These are phyloP conservation scores for Kwoniella botswanensis DNA, from an alignment of 768 basidiomycete genomes.

Conservation along the genomic window DNA sequence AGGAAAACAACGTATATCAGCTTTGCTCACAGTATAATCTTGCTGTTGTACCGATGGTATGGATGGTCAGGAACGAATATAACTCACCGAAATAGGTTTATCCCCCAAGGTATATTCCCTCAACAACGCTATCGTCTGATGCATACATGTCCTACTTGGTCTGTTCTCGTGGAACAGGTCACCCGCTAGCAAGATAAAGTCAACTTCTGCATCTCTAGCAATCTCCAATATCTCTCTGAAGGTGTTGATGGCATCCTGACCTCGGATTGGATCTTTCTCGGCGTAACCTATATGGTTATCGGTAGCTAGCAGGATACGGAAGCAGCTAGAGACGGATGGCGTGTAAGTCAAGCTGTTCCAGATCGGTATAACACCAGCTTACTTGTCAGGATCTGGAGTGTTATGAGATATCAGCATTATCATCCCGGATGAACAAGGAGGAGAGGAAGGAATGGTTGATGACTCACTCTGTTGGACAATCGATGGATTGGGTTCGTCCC, in stretches of 20 bases:
- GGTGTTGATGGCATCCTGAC: conserved; percentile 92
- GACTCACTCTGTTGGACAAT: conserved; percentile 42
- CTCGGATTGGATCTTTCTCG: conserved; percentile 91
- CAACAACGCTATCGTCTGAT: conserved; percentile 83
- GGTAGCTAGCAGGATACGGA: conserved; percentile 81
- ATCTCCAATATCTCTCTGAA: conserved; percentile 92
- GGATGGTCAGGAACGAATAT: too few species aligned
- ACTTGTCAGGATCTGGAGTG: conserved; percentile 48
- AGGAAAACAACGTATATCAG: conserved; percentile 7
- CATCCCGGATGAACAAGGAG: not conserved
- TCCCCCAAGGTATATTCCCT: conserved; percentile 89
- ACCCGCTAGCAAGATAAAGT: conserved; percentile 91
- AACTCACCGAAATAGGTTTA: conserved; percentile 71
- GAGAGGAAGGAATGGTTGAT: not conserved
- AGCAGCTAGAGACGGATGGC: conserved; percentile 44
- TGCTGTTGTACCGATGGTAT: too few species aligned
- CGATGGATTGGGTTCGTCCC: conserved; percentile 37
- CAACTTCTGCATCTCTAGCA: conserved; percentile 79
- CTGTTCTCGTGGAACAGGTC: conserved; percentile 98
- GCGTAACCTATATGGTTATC: conserved; percentile 96
- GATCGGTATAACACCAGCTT: not conserved
- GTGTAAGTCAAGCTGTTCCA: conserved; percentile 28
- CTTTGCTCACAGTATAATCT: too few species aligned
- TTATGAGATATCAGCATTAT: not conserved
- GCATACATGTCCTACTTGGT: conserved; percentile 85